A percentile compares a stretch with the other conserved stretches of the same genome.
Evolutionary conservation across 768 basidiomycete genomes (phyloP).

Genomic region (Lentinus tigrinus): DNA sequence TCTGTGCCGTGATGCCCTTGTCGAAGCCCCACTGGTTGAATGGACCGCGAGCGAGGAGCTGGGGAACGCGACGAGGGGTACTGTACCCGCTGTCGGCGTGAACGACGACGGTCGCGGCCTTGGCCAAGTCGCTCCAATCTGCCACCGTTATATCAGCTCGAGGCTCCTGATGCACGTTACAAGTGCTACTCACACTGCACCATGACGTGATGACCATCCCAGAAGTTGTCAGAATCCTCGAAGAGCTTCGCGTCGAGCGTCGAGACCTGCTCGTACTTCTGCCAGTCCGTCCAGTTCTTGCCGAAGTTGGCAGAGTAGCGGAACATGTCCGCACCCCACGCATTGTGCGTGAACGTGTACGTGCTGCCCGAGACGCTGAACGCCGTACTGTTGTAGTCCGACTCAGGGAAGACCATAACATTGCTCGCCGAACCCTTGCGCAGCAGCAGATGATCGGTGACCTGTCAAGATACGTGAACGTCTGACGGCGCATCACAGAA

Average conservation of each 20-base stretch:
- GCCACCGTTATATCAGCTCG: background rate
- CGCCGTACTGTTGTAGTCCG: slow-evolving; percentile 69
- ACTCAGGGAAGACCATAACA: slow-evolving; percentile 82
- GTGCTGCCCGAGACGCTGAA: slow-evolving; percentile 59
- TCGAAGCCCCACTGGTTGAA: slow-evolving; percentile 95
- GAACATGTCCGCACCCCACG: slow-evolving; percentile 83
- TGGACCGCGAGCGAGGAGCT: slow-evolving; percentile 81
- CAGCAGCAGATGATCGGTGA: slow-evolving; percentile 74
- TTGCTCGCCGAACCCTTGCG: slow-evolving; percentile 78
- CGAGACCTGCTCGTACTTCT: slow-evolving; percentile 71
- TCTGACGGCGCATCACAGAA: background rate
- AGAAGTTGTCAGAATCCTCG: slow-evolving; percentile 49
- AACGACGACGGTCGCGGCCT: slow-evolving; percentile 63
- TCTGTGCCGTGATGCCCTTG: slow-evolving; percentile 68
- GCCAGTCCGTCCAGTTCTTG: slow-evolving; percentile 80
- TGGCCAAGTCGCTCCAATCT: slow-evolving; percentile 78
- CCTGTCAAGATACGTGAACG: slow-evolving; percentile 32
- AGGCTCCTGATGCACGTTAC: background rate
- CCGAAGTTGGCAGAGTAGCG: slow-evolving; percentile 89
- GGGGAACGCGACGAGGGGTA: slow-evolving; percentile 75
- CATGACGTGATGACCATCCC: slow-evolving; percentile 83
- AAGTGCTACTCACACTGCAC: slow-evolving; percentile 69
- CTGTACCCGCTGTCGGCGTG: slow-evolving; percentile 74
- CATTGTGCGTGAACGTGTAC: slow-evolving; percentile 79
- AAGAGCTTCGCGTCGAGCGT: slow-evolving; percentile 62